These are phyloP conservation scores for Echites panduratus DNA, from an alignment of 257 asterid species.

Conservation along the genomic window DNA sequence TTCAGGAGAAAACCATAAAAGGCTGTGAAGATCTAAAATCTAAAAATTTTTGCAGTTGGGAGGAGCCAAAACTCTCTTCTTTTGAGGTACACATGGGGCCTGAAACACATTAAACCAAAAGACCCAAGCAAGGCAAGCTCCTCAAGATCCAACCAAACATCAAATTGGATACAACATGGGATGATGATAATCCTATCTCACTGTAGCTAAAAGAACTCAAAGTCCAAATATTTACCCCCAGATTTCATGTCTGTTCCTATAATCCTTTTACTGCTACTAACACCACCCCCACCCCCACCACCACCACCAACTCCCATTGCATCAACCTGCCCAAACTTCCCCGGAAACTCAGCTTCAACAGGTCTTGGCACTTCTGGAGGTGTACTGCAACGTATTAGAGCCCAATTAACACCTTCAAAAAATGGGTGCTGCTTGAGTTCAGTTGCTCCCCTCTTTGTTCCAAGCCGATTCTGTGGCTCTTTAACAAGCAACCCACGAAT, in stretches of 20 bases:
- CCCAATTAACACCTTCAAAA: conserved; percentile 40
- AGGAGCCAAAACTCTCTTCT: conserved; percentile 7
- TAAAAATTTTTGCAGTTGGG: conserved; percentile 1
- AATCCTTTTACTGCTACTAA: conserved; percentile 18
- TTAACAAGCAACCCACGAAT: conserved; percentile 32
- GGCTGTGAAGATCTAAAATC: background rate
- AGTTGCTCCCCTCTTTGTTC: conserved; percentile 40
- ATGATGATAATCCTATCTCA: conserved; percentile 12
- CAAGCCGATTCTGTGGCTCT: conserved; percentile 32
- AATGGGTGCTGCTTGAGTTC: conserved; percentile 38
- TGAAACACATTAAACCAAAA: background rate
- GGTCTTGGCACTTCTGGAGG: conserved; percentile 40
- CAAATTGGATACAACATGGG: conserved; percentile 16
- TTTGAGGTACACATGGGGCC: conserved; percentile 4
- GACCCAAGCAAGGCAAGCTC: conserved; percentile 13
- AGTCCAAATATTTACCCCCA: conserved; percentile 30
- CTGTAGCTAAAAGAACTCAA: conserved; percentile 33
- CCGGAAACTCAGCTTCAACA: conserved; percentile 17
- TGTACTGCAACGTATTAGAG: conserved; percentile 38
- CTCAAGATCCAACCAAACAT: conserved; percentile 19
- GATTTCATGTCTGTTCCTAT: conserved; percentile 25
- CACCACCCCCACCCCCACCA: no score
- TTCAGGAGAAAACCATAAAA: background rate
- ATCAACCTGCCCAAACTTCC: conserved; percentile 19
- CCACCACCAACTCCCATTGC: conserved; percentile 16